Evolutionary conservation across 495 filamentous ascomycete species (phyloP).

Genomic region (Thermothielavioides terrestris): DNA sequence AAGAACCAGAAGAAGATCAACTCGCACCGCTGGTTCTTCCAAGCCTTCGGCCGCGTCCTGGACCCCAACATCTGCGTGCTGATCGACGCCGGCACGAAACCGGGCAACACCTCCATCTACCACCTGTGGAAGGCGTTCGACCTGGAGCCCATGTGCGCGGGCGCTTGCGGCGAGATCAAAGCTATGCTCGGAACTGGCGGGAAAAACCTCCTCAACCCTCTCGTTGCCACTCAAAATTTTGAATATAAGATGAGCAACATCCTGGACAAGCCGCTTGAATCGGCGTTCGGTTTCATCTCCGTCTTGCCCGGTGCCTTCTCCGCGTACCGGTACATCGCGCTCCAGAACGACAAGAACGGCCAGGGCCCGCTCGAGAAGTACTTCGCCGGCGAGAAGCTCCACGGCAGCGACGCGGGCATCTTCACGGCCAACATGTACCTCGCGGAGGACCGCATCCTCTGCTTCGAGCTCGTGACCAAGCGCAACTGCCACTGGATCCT

Average conservation of each 20-base stretch:
- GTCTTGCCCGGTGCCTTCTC: slow-evolving; percentile 97
- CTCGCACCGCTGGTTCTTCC: slow-evolving; percentile 98
- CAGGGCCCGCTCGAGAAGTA: slow-evolving; percentile 93
- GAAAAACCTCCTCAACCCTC: slow-evolving; percentile 83
- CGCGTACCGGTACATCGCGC: slow-evolving; percentile 85
- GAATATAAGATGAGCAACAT: slow-evolving; percentile 99
- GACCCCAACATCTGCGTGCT: slow-evolving; percentile 96
- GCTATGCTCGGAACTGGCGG: slow-evolving; percentile 87
- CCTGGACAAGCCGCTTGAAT: slow-evolving; percentile 95
- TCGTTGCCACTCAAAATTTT: slow-evolving; percentile 97
- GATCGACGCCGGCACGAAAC: slow-evolving; percentile 91
- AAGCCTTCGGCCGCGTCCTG: slow-evolving; percentile 86
- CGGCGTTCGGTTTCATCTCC: slow-evolving; percentile 94
- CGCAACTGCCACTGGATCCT: slow-evolving; percentile 94
- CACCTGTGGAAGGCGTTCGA: slow-evolving; percentile 99
- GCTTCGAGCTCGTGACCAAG: slow-evolving; percentile 97
- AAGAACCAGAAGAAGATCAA: slow-evolving; percentile 99
- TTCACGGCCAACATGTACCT: slow-evolving; percentile 99
- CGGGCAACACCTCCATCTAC: slow-evolving; percentile 89
- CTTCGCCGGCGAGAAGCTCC: slow-evolving; percentile 95
- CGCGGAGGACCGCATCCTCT: slow-evolving; percentile 97
- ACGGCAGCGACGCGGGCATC: slow-evolving; percentile 87
- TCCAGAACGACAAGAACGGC: slow-evolving; percentile 94
- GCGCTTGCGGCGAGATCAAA: slow-evolving; percentile 98
- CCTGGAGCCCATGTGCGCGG: slow-evolving; percentile 91